phyloP scores from a whole-genome alignment of 1,139 yeast species.

The Magnusiomyces paraingens region DNA sequence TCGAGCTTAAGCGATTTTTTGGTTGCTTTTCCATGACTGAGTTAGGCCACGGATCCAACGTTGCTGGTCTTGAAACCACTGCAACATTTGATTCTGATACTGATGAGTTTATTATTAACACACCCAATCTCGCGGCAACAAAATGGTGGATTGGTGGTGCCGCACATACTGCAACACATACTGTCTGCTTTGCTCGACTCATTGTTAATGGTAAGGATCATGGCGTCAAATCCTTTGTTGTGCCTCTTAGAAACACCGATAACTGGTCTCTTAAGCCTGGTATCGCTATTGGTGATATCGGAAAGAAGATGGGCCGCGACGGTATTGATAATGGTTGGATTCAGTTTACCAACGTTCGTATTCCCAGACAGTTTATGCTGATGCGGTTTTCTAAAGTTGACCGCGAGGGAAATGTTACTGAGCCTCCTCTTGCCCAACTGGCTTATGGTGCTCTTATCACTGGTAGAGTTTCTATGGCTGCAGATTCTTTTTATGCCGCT shows the following conservation, averaged over 20 bases:
- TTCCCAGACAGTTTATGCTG: conserved; percentile 79
- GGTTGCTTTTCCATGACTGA: conserved; percentile 97
- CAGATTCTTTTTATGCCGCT: conserved; percentile 74
- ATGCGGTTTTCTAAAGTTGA: conserved; percentile 73
- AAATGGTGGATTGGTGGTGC: conserved; percentile 99
- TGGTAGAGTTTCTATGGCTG: conserved; percentile 86
- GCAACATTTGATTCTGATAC: conserved; percentile 65
- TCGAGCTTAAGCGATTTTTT: conserved; percentile 55
- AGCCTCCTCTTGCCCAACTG: conserved; percentile 75
- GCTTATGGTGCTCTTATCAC: conserved; percentile 81
- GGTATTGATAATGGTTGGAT: conserved; percentile 85
- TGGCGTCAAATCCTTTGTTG: conserved; percentile 87
- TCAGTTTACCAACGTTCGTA: conserved; percentile 72
- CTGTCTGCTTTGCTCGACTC: conserved; percentile 74
- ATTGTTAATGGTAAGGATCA: conserved; percentile 77
- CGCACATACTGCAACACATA: conserved; percentile 86
- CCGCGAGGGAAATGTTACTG: conserved; percentile 56
- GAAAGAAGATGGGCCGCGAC: conserved; percentile 88
- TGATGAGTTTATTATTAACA: conserved; percentile 68
- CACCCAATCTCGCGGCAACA: conserved; percentile 88
- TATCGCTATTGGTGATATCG: conserved; percentile 81
- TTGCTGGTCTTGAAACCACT: conserved; percentile 87
- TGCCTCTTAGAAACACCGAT: conserved; percentile 70
- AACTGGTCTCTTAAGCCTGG: conserved; percentile 69
- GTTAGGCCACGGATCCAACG: conserved; percentile 89